These are phyloP conservation scores for Exserohilum turcica DNA, from an alignment of 2,329 filamentous ascomycete species.

Conservation along the genomic window DNA sequence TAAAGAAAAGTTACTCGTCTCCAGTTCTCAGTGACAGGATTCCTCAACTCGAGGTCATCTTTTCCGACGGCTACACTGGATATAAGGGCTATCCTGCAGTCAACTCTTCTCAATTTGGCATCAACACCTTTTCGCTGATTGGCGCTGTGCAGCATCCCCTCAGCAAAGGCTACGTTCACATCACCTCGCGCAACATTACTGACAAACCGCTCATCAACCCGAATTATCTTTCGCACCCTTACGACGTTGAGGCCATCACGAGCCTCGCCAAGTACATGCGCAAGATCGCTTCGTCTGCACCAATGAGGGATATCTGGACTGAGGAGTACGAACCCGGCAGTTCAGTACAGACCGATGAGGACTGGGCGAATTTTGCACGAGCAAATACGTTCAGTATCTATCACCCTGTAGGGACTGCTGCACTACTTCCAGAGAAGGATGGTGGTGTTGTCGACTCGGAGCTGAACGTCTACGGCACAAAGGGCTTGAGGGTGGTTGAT, in stretches of 20 bases:
- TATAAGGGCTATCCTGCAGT: constrained; percentile 40
- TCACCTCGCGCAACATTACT: constrained; percentile 27
- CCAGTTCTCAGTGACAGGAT: constrained; percentile 38
- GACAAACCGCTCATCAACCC: constrained; percentile 37
- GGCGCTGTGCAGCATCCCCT: constrained; percentile 45
- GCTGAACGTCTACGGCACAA: constrained; percentile 30
- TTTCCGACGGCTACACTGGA: constrained; percentile 55
- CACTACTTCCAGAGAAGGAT: constrained; percentile 30
- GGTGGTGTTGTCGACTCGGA: constrained; percentile 32
- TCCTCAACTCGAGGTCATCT: constrained; percentile 53
- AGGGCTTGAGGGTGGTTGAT: constrained; percentile 35
- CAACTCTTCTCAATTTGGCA: constrained; percentile 34
- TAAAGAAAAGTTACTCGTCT: constrained; percentile 43
- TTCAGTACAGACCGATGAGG: constrained; percentile 32
- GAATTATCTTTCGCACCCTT: constrained; percentile 35
- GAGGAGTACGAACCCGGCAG: constrained; percentile 40
- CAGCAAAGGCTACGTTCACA: constrained; percentile 36
- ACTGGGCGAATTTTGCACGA: constrained; percentile 29
- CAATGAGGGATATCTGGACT: constrained; percentile 36
- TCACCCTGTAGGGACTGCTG: constrained; percentile 47
- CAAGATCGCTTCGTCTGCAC: constrained; percentile 24
- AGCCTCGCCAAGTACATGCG: constrained; percentile 37
- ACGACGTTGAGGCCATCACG: constrained; percentile 31
- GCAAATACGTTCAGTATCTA: constrained; percentile 33
- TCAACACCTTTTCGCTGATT: constrained; percentile 43